These are phyloP conservation scores for Plasmodium gonderi DNA, from an alignment of 169 alveolate genomes.

Conservation along the genomic window DNA sequence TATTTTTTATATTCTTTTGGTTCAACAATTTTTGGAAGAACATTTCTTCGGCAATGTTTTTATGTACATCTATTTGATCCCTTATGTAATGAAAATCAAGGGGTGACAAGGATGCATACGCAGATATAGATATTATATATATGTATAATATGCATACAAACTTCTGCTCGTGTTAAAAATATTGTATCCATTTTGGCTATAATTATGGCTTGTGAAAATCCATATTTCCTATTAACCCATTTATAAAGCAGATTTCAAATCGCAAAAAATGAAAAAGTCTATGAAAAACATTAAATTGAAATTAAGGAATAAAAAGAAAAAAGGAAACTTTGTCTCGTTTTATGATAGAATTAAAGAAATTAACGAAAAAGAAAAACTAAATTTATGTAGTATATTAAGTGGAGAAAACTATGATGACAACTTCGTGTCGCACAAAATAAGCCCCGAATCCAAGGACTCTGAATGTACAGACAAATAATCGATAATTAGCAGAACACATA, in stretches of 20 bases:
- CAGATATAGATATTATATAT: too few relatives aligned
- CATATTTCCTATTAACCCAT: not conserved
- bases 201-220: not conserved
- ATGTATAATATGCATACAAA: not conserved
- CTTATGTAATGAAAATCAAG: conserved; percentile 11
- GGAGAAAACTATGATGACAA: conserved; percentile 24
- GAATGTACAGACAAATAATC: conserved; percentile 24
- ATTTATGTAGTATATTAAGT: conserved; percentile 8
- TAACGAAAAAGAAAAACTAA: conserved; percentile 66
- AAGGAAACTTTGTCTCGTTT: conserved; percentile 58
- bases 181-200: not conserved
- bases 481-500: not conserved
- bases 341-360: conserved; percentile 70
- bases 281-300: conserved; percentile 16
- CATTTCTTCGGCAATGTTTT: not conserved
- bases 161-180: not conserved
- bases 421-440: not conserved
- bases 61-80: not conserved
- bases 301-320: conserved; percentile 40
- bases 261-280: conserved; percentile 12
- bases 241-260: not conserved
- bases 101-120: not conserved
- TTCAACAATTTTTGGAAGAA: conserved; percentile 9
- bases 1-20: not conserved
- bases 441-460: not conserved